Evolutionary conservation across 2,329 filamentous ascomycete species (phyloP).

Genomic region (Alternaria ethzedia): DNA sequence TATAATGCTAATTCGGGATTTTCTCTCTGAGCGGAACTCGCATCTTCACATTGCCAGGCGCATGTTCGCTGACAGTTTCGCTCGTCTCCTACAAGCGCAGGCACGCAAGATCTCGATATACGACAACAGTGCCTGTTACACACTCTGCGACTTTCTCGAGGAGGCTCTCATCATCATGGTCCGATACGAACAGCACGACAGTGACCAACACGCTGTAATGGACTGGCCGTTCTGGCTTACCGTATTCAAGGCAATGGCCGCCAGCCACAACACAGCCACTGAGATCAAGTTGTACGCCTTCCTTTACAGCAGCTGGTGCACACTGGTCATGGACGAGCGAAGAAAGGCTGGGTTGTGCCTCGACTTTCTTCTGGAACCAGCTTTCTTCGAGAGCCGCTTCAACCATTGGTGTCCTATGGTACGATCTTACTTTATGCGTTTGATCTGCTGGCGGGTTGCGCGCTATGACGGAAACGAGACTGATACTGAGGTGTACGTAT

Average conservation of each 20-base stretch:
- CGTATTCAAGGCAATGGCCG: conserved; percentile 78
- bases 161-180: conserved; percentile 74
- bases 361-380: conserved; percentile 75
- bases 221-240: conserved; percentile 87
- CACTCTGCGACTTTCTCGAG: conserved; percentile 89
- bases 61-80: conserved; percentile 79
- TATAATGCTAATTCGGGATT: conserved; percentile 80
- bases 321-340: conserved; percentile 67
- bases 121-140: conserved; percentile 83
- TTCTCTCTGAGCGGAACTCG: conserved; percentile 68
- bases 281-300: conserved; percentile 86
- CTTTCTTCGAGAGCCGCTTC: conserved; percentile 81
- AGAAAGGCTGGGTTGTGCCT: conserved; percentile 75
- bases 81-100: conserved; percentile 73
- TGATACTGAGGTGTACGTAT: conserved; percentile 70
- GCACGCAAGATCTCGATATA: conserved; percentile 79
- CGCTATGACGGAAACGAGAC: conserved; percentile 72
- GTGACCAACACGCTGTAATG: conserved; percentile 57
- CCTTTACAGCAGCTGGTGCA: conserved; percentile 80
- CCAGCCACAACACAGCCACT: conserved; percentile 86
- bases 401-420: conserved; percentile 98
- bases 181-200: conserved; percentile 61
- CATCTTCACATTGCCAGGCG: conserved; percentile 64
- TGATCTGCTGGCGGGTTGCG: conserved; percentile 88
- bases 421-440: conserved; percentile 86